phyloP scores from a whole-genome alignment of 2,329 filamentous ascomycete species.

The Penicillium sp. region DNA sequence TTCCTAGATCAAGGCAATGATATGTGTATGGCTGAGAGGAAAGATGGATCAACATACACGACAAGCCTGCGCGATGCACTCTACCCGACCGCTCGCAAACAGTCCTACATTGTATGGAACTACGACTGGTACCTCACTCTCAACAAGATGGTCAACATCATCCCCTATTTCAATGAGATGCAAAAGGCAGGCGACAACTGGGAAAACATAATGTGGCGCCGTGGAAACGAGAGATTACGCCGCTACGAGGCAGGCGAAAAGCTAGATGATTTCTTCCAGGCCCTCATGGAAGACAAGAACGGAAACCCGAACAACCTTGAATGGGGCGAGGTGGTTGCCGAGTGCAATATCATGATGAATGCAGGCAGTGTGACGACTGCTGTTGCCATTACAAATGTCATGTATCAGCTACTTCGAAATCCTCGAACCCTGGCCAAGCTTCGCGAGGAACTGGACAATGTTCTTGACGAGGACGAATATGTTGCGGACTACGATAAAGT shows the following conservation, averaged over 20 bases:
- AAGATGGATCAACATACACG: conserved; percentile 50
- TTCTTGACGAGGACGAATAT: conserved; percentile 45
- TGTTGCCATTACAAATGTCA: conserved; percentile 55
- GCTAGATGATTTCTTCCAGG: conserved; percentile 60
- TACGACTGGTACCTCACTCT: conserved; percentile 54
- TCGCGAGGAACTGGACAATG: conserved; percentile 49
- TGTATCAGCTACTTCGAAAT: conserved; percentile 55
- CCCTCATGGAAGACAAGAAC: conserved; percentile 55
- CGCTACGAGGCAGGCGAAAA: conserved; percentile 52
- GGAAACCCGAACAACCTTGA: conserved; percentile 51
- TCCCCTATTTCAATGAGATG: conserved; percentile 45
- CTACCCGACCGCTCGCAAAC: conserved; percentile 53
- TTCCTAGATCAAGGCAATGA: conserved; percentile 55
- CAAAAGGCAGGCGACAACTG: conserved; percentile 48
- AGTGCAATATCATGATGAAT: conserved; percentile 49
- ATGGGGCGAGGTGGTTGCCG: conserved; percentile 60
- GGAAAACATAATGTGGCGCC: conserved; percentile 47
- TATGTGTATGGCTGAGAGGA: conserved; percentile 42
- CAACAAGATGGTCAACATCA: conserved; percentile 49
- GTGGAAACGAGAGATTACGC: conserved; percentile 36
- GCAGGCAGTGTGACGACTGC: conserved; percentile 56
- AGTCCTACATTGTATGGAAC: conserved; percentile 53
- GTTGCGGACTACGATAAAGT: conserved; percentile 54
- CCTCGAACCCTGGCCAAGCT: conserved; percentile 44
- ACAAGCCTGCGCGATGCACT: conserved; percentile 54